These are phyloP conservation scores for Pseudogymnoascus sp. DNA, from an alignment of 2,329 filamentous ascomycete genomes.

Conservation along the genomic window DNA sequence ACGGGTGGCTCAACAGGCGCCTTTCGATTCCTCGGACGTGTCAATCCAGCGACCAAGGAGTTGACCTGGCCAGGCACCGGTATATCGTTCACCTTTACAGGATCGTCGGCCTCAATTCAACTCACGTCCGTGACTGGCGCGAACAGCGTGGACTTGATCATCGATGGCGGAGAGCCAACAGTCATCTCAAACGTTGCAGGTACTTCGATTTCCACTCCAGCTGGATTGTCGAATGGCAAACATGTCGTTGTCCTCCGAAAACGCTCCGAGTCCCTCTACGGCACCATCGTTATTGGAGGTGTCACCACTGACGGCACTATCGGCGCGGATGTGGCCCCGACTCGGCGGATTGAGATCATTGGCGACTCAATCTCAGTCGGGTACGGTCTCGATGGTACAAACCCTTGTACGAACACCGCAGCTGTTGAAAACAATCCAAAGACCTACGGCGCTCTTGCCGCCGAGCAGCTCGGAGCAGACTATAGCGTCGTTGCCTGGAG, in stretches of 20 bases:
- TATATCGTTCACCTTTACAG: conserved; percentile 23
- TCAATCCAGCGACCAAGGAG: conserved; percentile 34
- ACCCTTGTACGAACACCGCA: conserved; percentile 34
- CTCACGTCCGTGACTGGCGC: conserved; percentile 26
- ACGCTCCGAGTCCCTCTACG: conserved; percentile 30
- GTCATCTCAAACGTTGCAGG: conserved; percentile 26
- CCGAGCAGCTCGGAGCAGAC: conserved; percentile 33
- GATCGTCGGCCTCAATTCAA: conserved; percentile 31
- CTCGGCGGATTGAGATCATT: conserved; percentile 35
- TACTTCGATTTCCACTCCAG: conserved; percentile 26
- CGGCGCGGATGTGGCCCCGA: conserved; percentile 17
- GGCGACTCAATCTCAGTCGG: conserved; percentile 38
- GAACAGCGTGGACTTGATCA: conserved; percentile 28
- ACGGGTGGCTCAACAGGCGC: neutral
- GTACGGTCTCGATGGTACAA: conserved; percentile 34
- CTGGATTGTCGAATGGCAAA: conserved; percentile 24
- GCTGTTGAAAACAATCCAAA: conserved; percentile 32
- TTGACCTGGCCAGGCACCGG: conserved; percentile 38
- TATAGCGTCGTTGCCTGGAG: conserved; percentile 37
- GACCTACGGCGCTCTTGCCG: conserved; percentile 36
- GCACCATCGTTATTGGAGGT: conserved; percentile 28
- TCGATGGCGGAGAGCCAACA: conserved; percentile 27
- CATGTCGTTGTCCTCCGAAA: conserved; percentile 33
- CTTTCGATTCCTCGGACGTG: conserved; percentile 31
- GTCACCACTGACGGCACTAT: conserved; percentile 26